Evolutionary conservation across 129 eudicot species (phyloP), one percentile per base, ranked within the genome.

Genomic region (Pseudognaphalium luteoalbum): DNA sequence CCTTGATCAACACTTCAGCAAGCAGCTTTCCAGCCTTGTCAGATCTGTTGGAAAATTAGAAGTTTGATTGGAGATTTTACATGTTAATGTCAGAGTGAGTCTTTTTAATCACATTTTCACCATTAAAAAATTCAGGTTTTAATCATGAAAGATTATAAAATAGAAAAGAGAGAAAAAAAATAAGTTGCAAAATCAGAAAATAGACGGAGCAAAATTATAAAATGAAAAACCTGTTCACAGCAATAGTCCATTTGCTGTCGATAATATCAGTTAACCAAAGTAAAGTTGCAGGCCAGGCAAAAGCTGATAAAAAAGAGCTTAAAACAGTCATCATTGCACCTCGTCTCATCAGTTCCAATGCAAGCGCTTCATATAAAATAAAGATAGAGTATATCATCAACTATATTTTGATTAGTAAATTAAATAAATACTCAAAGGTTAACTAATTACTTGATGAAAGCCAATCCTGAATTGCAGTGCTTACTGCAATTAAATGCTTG

Each of bases 11-110:
- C 30, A 89, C 99, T 83, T 94, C 95, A 51, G 99, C 97, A 68
- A 95, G 97, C 81, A 95, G 83, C 83, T 74, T 87, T 79, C 99
- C 99, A n/a, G 99, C 99, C 87, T 95, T 95, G 71, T 95, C 99
- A 62, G 99, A 86, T 86, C 99, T 95, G 77, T 67, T 17, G 68
- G 17, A 42, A 57, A 72, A 68, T 17, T 22, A 59, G 37, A 54
- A 78, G 42, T 71, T 41, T 50, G 1, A 71, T 60, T 52, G 50
- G 29, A 71, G 34, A 66, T 12, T 25, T 35, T n/a, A 42, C n/a
- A 59, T 76, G 19, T 61, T 16, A 54, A 32, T 51, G 56, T 29
- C 75, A 14, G 68, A 29, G 20, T 62, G 28, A 25, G 34, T 25
- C 19, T 14, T 29, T 62, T 25, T 29, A 25, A 25, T 25, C 28